phyloP scores from a whole-genome alignment of 148 eudicot species.

The Arbutus unedo region DNA sequence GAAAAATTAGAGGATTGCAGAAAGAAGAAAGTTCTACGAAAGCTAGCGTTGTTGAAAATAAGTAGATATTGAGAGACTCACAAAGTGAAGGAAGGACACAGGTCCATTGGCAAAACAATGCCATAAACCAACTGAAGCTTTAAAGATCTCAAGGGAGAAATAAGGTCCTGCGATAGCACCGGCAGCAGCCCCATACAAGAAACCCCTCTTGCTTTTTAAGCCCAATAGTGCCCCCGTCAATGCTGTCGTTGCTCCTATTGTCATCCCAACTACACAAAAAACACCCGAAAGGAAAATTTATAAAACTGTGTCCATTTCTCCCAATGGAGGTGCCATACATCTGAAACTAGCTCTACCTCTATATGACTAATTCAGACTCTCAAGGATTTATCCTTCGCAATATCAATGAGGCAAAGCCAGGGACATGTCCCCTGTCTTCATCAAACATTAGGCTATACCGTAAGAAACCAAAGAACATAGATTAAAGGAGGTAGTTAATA shows the following conservation, averaged over 20 bases:
- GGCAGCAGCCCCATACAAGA: slow-evolving; percentile 5
- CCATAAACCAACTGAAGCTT: slow-evolving; percentile 7
- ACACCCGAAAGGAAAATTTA: not conserved
- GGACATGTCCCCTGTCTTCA: not conserved
- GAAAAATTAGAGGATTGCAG: not conserved
- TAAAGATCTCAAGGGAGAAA: not conserved
- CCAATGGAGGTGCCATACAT: not conserved
- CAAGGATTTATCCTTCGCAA: not conserved
- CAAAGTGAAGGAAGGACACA: not conserved
- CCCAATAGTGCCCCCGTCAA: slow-evolving; percentile 8
- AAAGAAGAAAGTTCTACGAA: not conserved
- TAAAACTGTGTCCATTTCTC: not conserved
- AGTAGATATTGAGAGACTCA: not conserved
- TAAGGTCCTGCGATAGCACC: slow-evolving; percentile 9
- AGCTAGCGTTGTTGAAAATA: not conserved
- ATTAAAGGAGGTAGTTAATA: not conserved
- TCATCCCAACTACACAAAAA: slow-evolving; percentile 1
- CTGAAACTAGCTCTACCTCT: not conserved
- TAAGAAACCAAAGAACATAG: not conserved
- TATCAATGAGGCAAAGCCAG: not conserved
- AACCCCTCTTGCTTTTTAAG: not conserved
- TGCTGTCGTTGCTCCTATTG: not conserved
- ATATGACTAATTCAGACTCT: not conserved
- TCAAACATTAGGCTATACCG: not conserved
- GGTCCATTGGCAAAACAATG: not conserved